A percentile compares a stretch with the other conserved stretches of the same genome.
phyloP scores from a whole-genome alignment of 2,329 filamentous ascomycete species.

The Paraphoma sp. region DNA sequence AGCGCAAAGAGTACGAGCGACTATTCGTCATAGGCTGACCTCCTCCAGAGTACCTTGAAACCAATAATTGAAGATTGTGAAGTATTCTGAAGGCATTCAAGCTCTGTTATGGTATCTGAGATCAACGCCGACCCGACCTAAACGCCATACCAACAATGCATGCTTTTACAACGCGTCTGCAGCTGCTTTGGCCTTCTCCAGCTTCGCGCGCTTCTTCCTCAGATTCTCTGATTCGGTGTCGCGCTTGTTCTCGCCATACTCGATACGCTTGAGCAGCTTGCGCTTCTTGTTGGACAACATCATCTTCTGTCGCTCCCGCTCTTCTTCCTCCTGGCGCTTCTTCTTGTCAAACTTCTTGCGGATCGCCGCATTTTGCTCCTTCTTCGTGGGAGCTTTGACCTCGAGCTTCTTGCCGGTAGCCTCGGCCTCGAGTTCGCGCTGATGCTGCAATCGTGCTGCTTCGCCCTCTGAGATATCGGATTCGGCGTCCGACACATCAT shows the following conservation, averaged over 20 bases:
- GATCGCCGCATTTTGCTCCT: conserved; percentile 69
- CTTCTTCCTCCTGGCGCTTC: conserved; percentile 74
- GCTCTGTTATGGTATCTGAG: conserved; percentile 1
- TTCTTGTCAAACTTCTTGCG: conserved; percentile 71
- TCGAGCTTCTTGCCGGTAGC: conserved; percentile 70
- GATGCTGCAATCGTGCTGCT: conserved; percentile 71
- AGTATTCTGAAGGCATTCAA: background rate
- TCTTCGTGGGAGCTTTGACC: conserved; percentile 48
- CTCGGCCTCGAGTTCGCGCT: conserved; percentile 92
- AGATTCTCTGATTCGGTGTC: conserved; percentile 88
- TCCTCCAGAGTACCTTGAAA: background rate
- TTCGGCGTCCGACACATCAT: conserved; percentile 53
- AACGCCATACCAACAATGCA: conserved; percentile 16
- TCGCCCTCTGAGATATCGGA: conserved; percentile 62
- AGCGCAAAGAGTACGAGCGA: background rate
- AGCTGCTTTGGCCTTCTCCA: conserved; percentile 67
- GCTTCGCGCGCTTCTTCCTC: conserved; percentile 85
- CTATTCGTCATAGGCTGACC: background rate
- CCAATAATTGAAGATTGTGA: background rate
- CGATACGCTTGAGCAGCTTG: conserved; percentile 97
- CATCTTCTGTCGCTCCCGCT: conserved; percentile 91
- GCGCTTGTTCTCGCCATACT: conserved; percentile 92
- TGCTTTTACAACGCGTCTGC: conserved; percentile 35
- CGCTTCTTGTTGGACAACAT: conserved; percentile 99
- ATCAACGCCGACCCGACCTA: conserved; percentile 11